Percentiles rank a stretch among this genome's conserved stretches.
Conservation (phyloP, 768 basidiomycete genomes). For the Kwoniella heveanensis region DNA sequence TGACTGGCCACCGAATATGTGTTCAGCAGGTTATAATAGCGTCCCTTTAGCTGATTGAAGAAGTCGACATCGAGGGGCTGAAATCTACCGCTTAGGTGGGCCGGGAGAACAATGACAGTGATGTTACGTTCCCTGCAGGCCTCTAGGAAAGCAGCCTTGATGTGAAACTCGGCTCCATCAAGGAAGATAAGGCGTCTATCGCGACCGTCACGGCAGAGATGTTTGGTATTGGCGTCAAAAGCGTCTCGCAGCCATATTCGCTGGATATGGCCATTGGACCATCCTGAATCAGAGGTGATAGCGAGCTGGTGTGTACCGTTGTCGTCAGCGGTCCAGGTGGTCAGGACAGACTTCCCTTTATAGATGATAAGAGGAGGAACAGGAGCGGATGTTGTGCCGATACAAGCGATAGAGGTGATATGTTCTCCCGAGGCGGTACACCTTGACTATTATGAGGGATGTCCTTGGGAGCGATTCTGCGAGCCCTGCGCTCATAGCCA, state of each 20-base stretch:
- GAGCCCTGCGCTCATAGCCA: background rate
- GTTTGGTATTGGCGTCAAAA: slow-evolving; percentile 16
- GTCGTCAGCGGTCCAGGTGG: slow-evolving; percentile 9
- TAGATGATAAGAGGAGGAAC: slow-evolving; percentile 26
- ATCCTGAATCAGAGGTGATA: slow-evolving; percentile 12
- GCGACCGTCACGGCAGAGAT: background rate
- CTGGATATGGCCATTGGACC: slow-evolving; percentile 9
- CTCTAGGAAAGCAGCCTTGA: slow-evolving; percentile 17
- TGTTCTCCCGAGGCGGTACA: background rate
- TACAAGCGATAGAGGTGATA: slow-evolving; percentile 15
- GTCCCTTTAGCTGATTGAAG: slow-evolving; percentile 17
- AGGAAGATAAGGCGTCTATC: slow-evolving; percentile 23
- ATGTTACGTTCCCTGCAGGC: slow-evolving; percentile 27
- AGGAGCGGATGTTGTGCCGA: slow-evolving; percentile 4
- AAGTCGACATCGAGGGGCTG: slow-evolving; percentile 28
- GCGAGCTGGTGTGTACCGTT: background rate
- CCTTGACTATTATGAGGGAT: background rate
- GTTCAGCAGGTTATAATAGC: slow-evolving; percentile 4
- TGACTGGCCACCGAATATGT: slow-evolving; percentile 6
- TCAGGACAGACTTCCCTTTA: slow-evolving; percentile 7
- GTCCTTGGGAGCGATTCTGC: slow-evolving; percentile 9
- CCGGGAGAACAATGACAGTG: slow-evolving; percentile 18
- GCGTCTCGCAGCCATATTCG: slow-evolving; percentile 11
- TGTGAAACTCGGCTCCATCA: slow-evolving; percentile 21
- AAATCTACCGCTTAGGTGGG: slow-evolving; percentile 12